Evolutionary conservation across 768 basidiomycete species (phyloP), one percentile per base, ranked within the genome.

Genomic region (Mrakia frigida): DNA sequence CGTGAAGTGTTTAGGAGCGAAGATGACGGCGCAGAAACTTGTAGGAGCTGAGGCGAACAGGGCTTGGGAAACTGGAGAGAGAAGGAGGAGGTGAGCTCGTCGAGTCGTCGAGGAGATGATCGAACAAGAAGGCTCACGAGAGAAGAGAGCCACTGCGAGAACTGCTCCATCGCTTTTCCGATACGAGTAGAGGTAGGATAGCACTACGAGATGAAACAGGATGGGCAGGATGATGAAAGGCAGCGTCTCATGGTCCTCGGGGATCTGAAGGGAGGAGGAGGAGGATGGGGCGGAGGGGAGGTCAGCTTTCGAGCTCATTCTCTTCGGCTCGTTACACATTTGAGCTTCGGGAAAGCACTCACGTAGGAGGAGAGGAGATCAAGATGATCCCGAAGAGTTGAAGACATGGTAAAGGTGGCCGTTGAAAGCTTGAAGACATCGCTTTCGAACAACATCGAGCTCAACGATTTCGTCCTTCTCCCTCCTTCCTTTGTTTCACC

Each of bases 231-330:
- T 5, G 25, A 68, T n/a, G 35, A 39, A 41, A 11, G 65, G 37
- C 21, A 68, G 35, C 65, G 65, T 68, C 39, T 68, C 65, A 23
- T 68, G 65, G 65, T 68, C 65, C 11, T 41, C 37, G 14, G 65
- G 65, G 65, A 68, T 39, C 65, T 68, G 31, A 16, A 18, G n/a
- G 31, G 31, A 37, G 31, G 60, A 35, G 13, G 16, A 21, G 31
- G 61, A 35, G 31, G 25, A 21, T 0, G 28, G 16, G 9, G 43
- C 10, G 43, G 43, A 43, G 11, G 39, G 31, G 35, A 31, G 61
- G 31, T 63, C 33, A 25, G 33, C 25, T 28, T 16, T 33, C 21
- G 10, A 37, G 28, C 60, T 11, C 28, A 63, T 65, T 37, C 37
- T 16, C 23, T 7, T 65, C 37, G n/a, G 21, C 6, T 3, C 9